Evolutionary conservation across 2,329 filamentous ascomycete genomes (phyloP).

Genomic region (Leptographium lundbergii): DNA sequence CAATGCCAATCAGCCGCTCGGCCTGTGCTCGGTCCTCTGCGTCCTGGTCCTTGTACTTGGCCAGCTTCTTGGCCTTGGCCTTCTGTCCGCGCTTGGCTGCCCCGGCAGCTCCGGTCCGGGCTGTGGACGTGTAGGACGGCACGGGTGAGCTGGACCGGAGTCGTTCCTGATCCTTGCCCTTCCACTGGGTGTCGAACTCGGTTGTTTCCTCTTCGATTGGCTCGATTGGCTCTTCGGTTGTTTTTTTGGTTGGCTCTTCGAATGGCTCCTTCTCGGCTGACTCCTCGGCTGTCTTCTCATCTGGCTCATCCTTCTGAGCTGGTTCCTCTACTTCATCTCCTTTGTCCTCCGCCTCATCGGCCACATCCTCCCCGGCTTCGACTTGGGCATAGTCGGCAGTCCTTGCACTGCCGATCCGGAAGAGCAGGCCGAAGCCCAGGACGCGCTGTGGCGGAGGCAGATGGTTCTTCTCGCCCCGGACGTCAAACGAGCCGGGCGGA

Average conservation of each 20-base stretch:
- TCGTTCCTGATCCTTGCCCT: constrained; percentile 15
- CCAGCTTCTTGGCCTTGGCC: constrained; percentile 75
- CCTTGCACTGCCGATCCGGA: constrained; percentile 80
- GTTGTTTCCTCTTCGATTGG: constrained; percentile 15
- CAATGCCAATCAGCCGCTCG: constrained; percentile 74
- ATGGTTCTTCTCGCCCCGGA: constrained; percentile 82
- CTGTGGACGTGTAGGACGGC: constrained; percentile 14
- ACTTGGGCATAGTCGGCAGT: constrained; percentile 14
- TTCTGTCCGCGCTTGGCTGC: constrained; percentile 57
- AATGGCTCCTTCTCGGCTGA: not conserved
- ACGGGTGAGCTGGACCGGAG: constrained; percentile 10
- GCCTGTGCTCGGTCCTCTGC: constrained; percentile 81
- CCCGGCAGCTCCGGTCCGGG: constrained; percentile 26
- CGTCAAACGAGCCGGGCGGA: constrained; percentile 62
- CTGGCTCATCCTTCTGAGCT: not conserved
- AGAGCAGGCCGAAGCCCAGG: constrained; percentile 78
- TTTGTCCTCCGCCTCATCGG: constrained; percentile 13
- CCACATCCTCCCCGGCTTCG: not conserved
- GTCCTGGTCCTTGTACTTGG: constrained; percentile 90
- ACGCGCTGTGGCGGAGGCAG: constrained; percentile 77
- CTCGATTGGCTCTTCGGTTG: constrained; percentile 8
- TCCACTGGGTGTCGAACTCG: constrained; percentile 11
- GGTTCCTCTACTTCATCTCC: not conserved
- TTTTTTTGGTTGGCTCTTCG: not conserved
- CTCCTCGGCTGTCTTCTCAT: not conserved